Base-by-base conservation (phyloP, 352 stramenopile species). In the Pythium sukuiense region DNA sequence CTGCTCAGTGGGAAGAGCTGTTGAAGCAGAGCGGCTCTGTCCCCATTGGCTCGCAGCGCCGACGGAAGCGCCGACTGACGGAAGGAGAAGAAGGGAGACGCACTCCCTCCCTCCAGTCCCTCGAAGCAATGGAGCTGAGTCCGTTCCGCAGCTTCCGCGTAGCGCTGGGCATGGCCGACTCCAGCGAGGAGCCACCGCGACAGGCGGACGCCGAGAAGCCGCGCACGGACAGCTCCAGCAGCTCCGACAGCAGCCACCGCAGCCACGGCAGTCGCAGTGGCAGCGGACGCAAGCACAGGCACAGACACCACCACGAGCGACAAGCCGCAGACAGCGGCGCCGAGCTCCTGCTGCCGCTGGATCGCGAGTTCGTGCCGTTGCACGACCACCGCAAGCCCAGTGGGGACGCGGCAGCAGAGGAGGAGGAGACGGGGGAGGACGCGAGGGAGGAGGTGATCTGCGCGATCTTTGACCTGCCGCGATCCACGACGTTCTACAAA, bases 391-490 rank as follows among this genome's bases (percentile, higher is more conserved):
- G 49, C 6, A 59, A 61, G 20, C 43, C 63, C 6, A 32, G 48
- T 13, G 55, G 37, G 5, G 57, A 52, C 11, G 39, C 45, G n/a
- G 33, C 56, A 7, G 65, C 16, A 20, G 33, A 16, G 37, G 63
- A 76, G 29, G 71, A 78, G 20, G 64, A 63, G 2, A 67, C 62
- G 4, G 56, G 61, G 6, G 59, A 67, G 7, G 76, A 70, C 3
- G 71, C 91, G 65, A 80, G 87, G 20, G 79, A 92, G 63, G 83
- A 93, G 70, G 85, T 95, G 61, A 92, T 95, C 68, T 91, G 87
- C 73, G 89, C 83, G 79, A 93, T 95, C 71, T 93, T 93, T 65
- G 81, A 92, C 63, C 65, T 95, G 49, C 87, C 85, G 13, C 61
- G 75, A 33, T 79, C 75, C 32, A 95, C 83, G 41, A 76, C 77